A percentile compares a stretch with the other conserved stretches of the same genome.
phyloP scores from a whole-genome alignment of 495 filamentous ascomycete species.

The Penicillium cinerascens region DNA sequence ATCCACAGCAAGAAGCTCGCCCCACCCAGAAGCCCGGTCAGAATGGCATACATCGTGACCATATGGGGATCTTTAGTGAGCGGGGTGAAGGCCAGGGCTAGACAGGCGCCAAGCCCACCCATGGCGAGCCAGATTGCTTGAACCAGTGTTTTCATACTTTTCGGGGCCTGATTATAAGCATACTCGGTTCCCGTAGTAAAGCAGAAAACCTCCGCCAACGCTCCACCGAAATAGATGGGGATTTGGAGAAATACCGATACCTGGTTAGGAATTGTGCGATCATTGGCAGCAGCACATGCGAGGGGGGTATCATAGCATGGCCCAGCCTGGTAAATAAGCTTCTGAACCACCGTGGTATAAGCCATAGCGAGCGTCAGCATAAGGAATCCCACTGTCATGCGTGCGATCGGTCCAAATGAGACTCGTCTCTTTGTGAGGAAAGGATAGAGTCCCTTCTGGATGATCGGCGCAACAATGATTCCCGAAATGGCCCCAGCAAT shows the following conservation, averaged over 20 bases:
- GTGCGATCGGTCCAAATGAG: slow-evolving; percentile 45
- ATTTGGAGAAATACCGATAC: slow-evolving; percentile 53
- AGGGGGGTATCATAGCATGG: slow-evolving; percentile 53
- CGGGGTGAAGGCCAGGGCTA: slow-evolving; percentile 30
- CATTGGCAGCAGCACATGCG: slow-evolving; percentile 25
- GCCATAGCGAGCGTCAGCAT: slow-evolving; percentile 43
- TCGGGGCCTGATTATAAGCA: slow-evolving; percentile 32
- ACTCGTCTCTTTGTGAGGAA: slow-evolving; percentile 36
- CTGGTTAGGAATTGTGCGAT: slow-evolving; percentile 30
- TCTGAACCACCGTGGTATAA: slow-evolving; percentile 47
- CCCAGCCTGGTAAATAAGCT: slow-evolving; percentile 27
- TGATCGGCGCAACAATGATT: slow-evolving; percentile 45
- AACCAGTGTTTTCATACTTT: slow-evolving; percentile 30
- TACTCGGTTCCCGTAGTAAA: slow-evolving; percentile 51
- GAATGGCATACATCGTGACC: slow-evolving; percentile 15
- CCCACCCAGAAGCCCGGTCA: not conserved
- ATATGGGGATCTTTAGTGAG: slow-evolving; percentile 26
- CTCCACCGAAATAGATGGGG: slow-evolving; percentile 53
- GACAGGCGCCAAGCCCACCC: slow-evolving; percentile 16
- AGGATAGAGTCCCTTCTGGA: slow-evolving; percentile 46
- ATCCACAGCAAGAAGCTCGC: too few species aligned
- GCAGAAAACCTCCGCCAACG: slow-evolving; percentile 57
- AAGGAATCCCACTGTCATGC: slow-evolving; percentile 49
- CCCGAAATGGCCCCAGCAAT: slow-evolving; percentile 14
- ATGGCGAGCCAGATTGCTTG: slow-evolving; percentile 24